Evolutionary conservation across 2,329 filamentous ascomycete genomes (phyloP), one percentile per base, ranked within the genome.

Genomic region (Colletotrichum costaricense): DNA sequence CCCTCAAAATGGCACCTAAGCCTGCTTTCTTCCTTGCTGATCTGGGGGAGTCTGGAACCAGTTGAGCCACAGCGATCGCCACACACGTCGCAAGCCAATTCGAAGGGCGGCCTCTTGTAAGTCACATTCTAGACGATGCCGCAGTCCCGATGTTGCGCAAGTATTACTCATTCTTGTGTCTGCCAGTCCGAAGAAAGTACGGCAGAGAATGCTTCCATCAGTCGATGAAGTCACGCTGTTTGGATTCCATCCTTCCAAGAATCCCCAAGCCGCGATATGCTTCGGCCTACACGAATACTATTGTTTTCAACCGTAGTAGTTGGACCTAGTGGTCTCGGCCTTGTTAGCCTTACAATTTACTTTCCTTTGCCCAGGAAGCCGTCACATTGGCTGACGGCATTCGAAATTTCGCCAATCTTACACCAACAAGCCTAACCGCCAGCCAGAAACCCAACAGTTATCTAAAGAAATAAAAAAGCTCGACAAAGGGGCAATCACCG

Each of bases 1-100:
- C 33, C 33, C 62, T 57, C 38, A 49, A 24, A 64, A 54, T 19
- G n/a, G 5, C 22, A 35, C 66, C 56, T 9, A 26, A 55, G 2
- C 52, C 35, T 62, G 64, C 1, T 55, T 35, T 58, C 4, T 19
- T 19, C 38, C 4, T 22, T 33, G 69, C 26, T 63, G 73, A 64
- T 74, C 72, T 14, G 26, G 54, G 35, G 30, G 55, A 56, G 24
- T 58, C 63, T 73, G 28, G 63, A 63, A 46, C 66, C 46, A 14
- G 5, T 26, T 52, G 70, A 72, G 71, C 71, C 67, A 73, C 71
- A 73, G 19, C 67, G 46, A 65, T 73, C 71, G 71, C 67, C 67
- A 73, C 67, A 73, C 14, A 65, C 49, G 49, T 65, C 52, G 62
- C 30, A 64, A 54, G 62, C 62, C n/a, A 46, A 46, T 16, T 46